Base-by-base conservation (phyloP, 768 basidiomycete genomes). In the Pleurotus sapidus region DNA sequence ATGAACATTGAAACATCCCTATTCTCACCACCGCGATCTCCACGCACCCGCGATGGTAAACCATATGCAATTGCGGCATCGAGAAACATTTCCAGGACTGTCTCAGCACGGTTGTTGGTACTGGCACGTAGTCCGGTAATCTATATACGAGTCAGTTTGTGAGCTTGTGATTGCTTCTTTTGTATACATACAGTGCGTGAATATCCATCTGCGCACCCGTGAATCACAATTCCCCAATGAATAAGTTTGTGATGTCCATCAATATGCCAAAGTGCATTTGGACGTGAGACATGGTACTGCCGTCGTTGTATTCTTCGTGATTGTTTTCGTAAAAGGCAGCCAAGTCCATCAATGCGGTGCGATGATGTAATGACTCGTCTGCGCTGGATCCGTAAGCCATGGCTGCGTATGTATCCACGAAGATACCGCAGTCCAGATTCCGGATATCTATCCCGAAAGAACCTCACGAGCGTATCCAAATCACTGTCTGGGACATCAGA, bases 11-110 rank as follows among this genome's bases (percentile, higher is more conserved):
- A 66, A 7, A 72, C 67, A 7, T 62, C 55, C 6, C 61, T 60
- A 59, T 77, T 78, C 57, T 77, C 73, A 0, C 68, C 65, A 1
- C 73, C 74, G 7, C 65, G 60, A 63, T 76, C 73, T 1, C 68
- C 72, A n/a, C 68, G 51, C 2, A 73, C 53, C 4, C 68, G 56
- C 5, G 70, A 73, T 14, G 75, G 75, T 14, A 59, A 17, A 0
- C 69, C 67, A 59, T 67, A 65, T 4, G 58, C 37, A 1, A 43
- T 3, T 18, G 68, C 53, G 2, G 64, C 67, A 11, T 65, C 42
- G 0, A 68, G 37, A 46, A 72, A 68, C 4, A 71, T 23, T 1
- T 64, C 45, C 4, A 71, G 60, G 1, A 73, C 69, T 4, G 71
- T 73, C 24, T 20, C 7, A 15, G 71, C 66, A 0, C 49, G 37